phyloP scores from a whole-genome alignment of 768 basidiomycete species.

The Pleurotus salmoneostramineus region DNA sequence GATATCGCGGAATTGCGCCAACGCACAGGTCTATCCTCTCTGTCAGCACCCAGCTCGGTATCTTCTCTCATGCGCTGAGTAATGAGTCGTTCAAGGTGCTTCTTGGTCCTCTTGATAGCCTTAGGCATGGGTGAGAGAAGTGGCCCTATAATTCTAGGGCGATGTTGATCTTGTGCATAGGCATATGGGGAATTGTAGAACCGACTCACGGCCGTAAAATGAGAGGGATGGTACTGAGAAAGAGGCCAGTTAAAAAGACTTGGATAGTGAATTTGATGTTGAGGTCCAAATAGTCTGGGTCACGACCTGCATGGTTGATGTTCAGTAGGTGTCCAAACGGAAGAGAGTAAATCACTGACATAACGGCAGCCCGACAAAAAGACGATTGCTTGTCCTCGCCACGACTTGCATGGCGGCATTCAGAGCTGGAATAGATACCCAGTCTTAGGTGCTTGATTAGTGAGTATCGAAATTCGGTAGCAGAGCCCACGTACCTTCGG shows the following conservation, averaged over 20 bases:
- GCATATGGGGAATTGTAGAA: background rate
- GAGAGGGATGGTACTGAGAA: background rate
- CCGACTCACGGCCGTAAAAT: background rate
- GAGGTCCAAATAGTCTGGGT: background rate
- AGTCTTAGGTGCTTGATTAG: background rate
- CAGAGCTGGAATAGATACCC: background rate
- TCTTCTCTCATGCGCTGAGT: background rate
- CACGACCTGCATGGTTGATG: background rate
- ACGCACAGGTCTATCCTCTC: background rate
- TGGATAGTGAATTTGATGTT: constrained; percentile 8
- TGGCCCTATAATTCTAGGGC: background rate
- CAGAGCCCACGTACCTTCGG: background rate
- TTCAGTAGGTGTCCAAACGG: background rate
- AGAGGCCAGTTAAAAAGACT: constrained; percentile 26
- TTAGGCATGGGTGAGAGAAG: background rate
- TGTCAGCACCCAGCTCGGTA: background rate
- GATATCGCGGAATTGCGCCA: background rate
- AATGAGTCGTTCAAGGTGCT: background rate
- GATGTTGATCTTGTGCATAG: background rate
- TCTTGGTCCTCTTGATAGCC: background rate
- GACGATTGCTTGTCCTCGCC: background rate
- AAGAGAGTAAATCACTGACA: background rate
- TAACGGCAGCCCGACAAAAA: constrained; percentile 8
- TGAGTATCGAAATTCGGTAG: background rate
- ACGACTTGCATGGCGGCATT: background rate